Conservation (phyloP, 805 yeast species). For the Nakazawaea wickerhamii region DNA sequence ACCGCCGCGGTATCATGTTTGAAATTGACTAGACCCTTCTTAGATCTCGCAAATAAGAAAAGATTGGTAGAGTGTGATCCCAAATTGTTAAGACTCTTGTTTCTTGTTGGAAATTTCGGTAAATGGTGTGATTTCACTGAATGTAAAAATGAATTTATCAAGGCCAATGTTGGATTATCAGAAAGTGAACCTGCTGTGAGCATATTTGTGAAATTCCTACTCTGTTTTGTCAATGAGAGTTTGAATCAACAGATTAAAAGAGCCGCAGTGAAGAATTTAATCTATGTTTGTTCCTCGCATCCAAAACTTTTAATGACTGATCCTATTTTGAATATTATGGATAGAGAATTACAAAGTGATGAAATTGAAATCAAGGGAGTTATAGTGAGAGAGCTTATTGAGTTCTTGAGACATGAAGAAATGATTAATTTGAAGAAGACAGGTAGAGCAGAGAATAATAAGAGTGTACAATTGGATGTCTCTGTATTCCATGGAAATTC, state of each 20-base stretch:
- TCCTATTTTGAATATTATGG: conserved; percentile 46
- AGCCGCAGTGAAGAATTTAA: conserved; percentile 51
- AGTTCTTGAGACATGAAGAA: conserved; percentile 56
- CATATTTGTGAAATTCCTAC: conserved; percentile 51
- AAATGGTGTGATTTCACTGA: conserved; percentile 58
- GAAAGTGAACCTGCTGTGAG: conserved; percentile 52
- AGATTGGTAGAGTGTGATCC: conserved; percentile 30
- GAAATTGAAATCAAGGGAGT: conserved; percentile 41
- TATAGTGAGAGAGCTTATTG: conserved; percentile 51
- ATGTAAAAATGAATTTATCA: conserved; percentile 32
- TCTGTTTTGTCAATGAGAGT: conserved; percentile 42
- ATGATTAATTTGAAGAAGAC: conserved; percentile 33
- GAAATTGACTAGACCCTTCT: conserved; percentile 41
- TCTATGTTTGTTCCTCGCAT: conserved; percentile 54
- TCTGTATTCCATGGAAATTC: conserved; percentile 53
- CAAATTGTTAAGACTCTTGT: conserved; percentile 50
- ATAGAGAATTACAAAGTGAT: conserved; percentile 36
- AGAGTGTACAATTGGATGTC: conserved; percentile 32
- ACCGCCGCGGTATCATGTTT: conserved; percentile 64
- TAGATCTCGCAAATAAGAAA: conserved; percentile 22
- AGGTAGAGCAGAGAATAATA: conserved; percentile 21
- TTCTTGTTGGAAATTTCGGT: conserved; percentile 67
- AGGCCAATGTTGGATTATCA: conserved; percentile 35
- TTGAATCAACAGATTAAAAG: conserved; percentile 33
- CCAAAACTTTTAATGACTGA: conserved; percentile 62